Conservation (phyloP, 495 filamentous ascomycete species). For the Annulohypoxylon nitens region DNA sequence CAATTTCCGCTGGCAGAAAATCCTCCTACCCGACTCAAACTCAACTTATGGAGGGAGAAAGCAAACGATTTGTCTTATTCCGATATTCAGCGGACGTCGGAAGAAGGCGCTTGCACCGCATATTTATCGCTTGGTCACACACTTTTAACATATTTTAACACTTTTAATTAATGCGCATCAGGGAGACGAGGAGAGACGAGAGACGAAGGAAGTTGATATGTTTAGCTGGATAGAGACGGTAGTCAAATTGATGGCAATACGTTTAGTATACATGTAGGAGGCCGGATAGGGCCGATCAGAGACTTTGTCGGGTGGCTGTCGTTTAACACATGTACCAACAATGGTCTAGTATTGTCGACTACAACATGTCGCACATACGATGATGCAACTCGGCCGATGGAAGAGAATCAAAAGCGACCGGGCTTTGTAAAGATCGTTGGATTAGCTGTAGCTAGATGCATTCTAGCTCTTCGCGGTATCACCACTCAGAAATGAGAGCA, state of each 20-base stretch:
- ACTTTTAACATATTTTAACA: conserved; percentile 10
- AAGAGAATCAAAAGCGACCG: conserved; percentile 16
- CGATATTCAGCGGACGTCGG: conserved; percentile 15
- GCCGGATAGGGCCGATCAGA: conserved; percentile 10
- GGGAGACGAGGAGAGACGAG: conserved; percentile 2
- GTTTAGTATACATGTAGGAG: background rate
- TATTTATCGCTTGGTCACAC: conserved; percentile 1
- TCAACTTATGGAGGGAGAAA: conserved; percentile 23
- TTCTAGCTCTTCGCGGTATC: conserved; percentile 39
- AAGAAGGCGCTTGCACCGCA: conserved; percentile 20
- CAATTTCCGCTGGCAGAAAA: conserved; percentile 48
- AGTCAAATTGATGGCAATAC: conserved; percentile 29
- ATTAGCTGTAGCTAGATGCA: conserved; percentile 22
- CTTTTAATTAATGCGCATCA: conserved; percentile 29
- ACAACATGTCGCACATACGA: conserved; percentile 1
- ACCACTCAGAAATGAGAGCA: conserved; percentile 43
- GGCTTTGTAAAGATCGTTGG: conserved; percentile 33
- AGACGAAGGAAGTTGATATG: conserved; percentile 25
- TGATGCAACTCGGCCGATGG: conserved; percentile 15
- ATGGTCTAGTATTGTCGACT: conserved; percentile 10
- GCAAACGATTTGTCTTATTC: conserved; percentile 17
- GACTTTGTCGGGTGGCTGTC: conserved; percentile 14
- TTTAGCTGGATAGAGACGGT: conserved; percentile 34
- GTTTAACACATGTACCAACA: conserved; percentile 17
- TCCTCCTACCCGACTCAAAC: conserved; percentile 38